Evolutionary conservation across 1,284 basidiomycete species (phyloP).

Genomic region (Mycena citricolor): DNA sequence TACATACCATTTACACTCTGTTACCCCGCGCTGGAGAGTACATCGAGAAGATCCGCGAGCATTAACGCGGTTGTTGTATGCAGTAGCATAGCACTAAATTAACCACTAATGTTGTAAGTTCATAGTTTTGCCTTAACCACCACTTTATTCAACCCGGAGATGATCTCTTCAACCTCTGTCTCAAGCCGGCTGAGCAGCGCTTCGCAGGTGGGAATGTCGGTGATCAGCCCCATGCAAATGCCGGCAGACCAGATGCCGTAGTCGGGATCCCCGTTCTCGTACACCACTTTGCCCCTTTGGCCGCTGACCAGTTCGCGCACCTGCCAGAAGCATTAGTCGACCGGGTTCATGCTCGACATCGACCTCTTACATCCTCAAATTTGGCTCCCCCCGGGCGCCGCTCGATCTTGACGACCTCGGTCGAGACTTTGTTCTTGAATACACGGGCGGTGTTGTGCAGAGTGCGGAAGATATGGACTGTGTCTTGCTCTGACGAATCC

Average conservation of each 20-base stretch:
- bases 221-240: constrained; percentile 79
- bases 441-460: constrained; percentile 87
- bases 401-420: constrained; percentile 84
- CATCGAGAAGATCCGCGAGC: constrained; percentile 17
- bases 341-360: no score
- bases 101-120: constrained; percentile 3
- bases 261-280: constrained; percentile 83
- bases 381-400: constrained; percentile 79
- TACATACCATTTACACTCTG: constrained; percentile 91
- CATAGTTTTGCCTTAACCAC: constrained; percentile 50
- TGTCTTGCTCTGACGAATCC: constrained; percentile 77
- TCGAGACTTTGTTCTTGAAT: constrained; percentile 81
- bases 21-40: constrained; percentile 68
- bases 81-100: no score
- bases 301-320: constrained; percentile 85
- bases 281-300: constrained; percentile 73
- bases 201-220: constrained; percentile 85
- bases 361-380: constrained; percentile 87
- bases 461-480: constrained; percentile 88
- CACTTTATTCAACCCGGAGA: constrained; percentile 51
- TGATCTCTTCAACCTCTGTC: constrained; percentile 73
- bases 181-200: constrained; percentile 74
- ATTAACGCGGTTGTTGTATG: no score
- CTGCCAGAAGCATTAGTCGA: no score
- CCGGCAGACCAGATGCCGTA: constrained; percentile 88